A percentile compares a stretch with the other conserved stretches of the same genome.
Conservation (phyloP, 495 filamentous ascomycete genomes). For the Evansstolkia leycettana region DNA sequence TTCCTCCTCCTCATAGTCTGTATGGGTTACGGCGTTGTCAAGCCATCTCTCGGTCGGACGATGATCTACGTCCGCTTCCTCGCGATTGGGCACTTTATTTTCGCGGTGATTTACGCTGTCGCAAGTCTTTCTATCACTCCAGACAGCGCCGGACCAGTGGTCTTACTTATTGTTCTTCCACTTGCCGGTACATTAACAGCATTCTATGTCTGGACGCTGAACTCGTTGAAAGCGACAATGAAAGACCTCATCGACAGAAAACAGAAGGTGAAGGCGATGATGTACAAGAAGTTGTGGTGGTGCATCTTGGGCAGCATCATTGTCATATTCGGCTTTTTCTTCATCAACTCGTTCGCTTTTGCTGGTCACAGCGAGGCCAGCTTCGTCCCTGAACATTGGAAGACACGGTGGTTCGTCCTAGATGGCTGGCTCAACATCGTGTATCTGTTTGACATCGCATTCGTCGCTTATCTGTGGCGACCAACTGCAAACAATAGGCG, state of each 20-base stretch:
- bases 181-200: conserved; percentile 86
- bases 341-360: conserved; percentile 88
- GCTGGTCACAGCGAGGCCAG: conserved; percentile 69
- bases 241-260: conserved; percentile 91
- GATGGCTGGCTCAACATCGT: conserved; percentile 97
- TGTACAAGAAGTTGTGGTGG: conserved; percentile 99
- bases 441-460: conserved; percentile 82
- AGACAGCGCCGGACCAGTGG: conserved; percentile 57
- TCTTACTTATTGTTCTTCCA: conserved; percentile 91
- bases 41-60: conserved; percentile 79
- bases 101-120: conserved; percentile 86
- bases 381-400: conserved; percentile 93
- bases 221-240: conserved; percentile 85
- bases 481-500: conserved; percentile 93
- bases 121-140: conserved; percentile 83
- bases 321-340: conserved; percentile 94
- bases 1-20: conserved; percentile 97
- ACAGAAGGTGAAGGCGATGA: conserved; percentile 81
- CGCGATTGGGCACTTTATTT: conserved; percentile 85
- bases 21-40: conserved; percentile 98
- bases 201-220: conserved; percentile 98
- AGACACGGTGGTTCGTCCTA: conserved; percentile 90
- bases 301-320: conserved; percentile 84
- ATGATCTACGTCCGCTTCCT: conserved; percentile 93
- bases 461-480: conserved; percentile 93